Evolutionary conservation across 2,329 filamentous ascomycete species (phyloP).

Genomic region (Phialocephala subalpina): DNA sequence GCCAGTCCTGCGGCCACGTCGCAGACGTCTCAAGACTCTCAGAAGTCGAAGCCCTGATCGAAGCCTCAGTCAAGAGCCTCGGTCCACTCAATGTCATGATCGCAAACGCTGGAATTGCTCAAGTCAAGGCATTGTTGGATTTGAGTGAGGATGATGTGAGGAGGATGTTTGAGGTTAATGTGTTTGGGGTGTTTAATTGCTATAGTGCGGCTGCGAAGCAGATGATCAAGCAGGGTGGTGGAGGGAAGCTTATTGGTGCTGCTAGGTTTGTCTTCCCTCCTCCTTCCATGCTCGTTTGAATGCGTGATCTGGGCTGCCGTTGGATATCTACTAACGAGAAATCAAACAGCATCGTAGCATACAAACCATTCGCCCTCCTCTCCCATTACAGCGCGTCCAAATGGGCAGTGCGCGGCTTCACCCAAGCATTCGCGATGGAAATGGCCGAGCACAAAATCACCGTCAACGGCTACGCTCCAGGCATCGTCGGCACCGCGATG

Average conservation of each 20-base stretch:
- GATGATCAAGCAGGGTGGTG: conserved; percentile 67
- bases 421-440: conserved; percentile 72
- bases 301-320: too few relatives aligned
- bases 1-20: conserved; percentile 60
- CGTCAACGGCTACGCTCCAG: conserved; percentile 72
- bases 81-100: conserved; percentile 43
- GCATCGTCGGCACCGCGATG: conserved; percentile 72
- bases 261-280: conserved; percentile 34
- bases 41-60: conserved; percentile 41
- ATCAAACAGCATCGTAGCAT: conserved; percentile 57
- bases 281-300: too few relatives aligned
- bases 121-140: conserved; percentile 41
- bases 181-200: conserved; percentile 71
- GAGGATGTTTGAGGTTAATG: conserved; percentile 69
- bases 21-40: conserved; percentile 62
- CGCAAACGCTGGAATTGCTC: conserved; percentile 43
- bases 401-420: conserved; percentile 72
- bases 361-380: conserved; percentile 65
- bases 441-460: conserved; percentile 71
- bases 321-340: conserved; percentile 46
- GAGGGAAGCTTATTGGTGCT: conserved; percentile 42
- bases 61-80: conserved; percentile 37
- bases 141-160: conserved; percentile 43
- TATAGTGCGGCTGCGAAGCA: conserved; percentile 69
- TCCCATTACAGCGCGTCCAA: conserved; percentile 72